phyloP scores from a whole-genome alignment of 2,329 filamentous ascomycete genomes.

The Epichloe sylvatica region DNA sequence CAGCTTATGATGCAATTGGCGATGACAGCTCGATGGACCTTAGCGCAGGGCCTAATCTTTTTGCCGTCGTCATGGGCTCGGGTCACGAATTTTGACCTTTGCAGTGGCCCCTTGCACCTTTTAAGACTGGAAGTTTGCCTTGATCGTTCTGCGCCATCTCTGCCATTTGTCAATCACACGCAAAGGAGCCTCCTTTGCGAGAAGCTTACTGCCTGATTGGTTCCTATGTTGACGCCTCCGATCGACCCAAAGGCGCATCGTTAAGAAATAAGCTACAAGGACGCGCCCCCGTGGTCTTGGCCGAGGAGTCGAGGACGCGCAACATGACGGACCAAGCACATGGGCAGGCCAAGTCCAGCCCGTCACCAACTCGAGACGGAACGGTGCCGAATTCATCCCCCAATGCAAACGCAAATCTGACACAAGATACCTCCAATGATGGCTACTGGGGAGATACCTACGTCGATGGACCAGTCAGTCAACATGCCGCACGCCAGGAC shows the following conservation, averaged over 20 bases:
- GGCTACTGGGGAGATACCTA: conserved; percentile 15
- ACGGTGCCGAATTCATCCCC: neutral
- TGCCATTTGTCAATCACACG: no score
- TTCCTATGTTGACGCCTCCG: no score
- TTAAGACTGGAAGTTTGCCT: no score
- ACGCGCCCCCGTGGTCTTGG: no score
- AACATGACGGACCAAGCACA: neutral
- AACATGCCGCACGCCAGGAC: conserved; percentile 8
- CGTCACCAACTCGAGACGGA: neutral
- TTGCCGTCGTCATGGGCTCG: neutral
- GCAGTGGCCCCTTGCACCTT: neutral
- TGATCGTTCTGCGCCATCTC: no score
- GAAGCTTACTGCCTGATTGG: no score
- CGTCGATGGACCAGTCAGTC: conserved; percentile 10
- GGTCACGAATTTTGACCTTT: neutral
- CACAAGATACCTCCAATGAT: conserved; percentile 5
- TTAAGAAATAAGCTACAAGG: no score
- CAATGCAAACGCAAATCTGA: neutral
- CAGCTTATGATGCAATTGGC: conserved; percentile 1
- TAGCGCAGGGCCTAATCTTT: neutral
- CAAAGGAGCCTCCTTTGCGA: no score
- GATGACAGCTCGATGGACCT: neutral
- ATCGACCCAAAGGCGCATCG: no score
- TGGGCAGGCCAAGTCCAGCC: neutral
- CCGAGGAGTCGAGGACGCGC: no score